Percentiles rank a stretch among this genome's conserved stretches.
Conservation (phyloP, 208 protist genomes). For the Balamuthia mandrillaris region DNA sequence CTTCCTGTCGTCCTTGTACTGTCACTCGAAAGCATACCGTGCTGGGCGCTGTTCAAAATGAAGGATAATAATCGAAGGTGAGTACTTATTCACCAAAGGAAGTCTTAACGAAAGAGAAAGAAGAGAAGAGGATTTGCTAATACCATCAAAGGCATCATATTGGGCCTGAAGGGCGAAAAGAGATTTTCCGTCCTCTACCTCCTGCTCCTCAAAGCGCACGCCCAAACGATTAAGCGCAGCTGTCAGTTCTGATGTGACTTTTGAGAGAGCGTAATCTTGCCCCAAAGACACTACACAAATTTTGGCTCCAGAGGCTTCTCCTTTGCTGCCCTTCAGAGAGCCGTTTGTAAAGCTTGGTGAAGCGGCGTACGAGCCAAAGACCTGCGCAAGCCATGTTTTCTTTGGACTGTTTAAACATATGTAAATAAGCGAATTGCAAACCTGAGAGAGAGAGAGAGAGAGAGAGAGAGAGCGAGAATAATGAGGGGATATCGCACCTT, state of each 20-base stretch:
- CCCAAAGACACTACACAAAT: not conserved
- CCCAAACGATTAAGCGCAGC: not conserved
- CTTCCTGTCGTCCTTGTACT: not conserved
- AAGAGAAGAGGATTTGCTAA: not conserved
- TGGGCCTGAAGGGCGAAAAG: not conserved
- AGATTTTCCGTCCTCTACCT: not conserved
- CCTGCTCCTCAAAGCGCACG: not conserved
- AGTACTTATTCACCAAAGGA: not conserved
- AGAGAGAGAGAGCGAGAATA: too few species aligned
- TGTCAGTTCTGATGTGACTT: not conserved
- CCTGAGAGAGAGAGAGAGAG: too few species aligned
- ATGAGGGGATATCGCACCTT: too few species aligned
- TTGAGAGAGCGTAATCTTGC: not conserved
- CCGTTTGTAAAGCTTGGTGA: not conserved
- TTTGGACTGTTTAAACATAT: too few species aligned
- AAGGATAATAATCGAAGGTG: not conserved
- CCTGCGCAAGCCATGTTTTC: not conserved
- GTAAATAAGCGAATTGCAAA: too few species aligned
- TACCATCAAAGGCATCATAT: slow-evolving; percentile 2
- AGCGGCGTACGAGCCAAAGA: not conserved
- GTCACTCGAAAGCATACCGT: not conserved
- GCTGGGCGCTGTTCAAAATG: not conserved
- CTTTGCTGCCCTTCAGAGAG: not conserved
- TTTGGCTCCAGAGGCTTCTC: not conserved
- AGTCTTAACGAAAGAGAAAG: too few species aligned